A percentile compares a stretch with the other conserved stretches of the same genome.
These are phyloP conservation scores for Theileria orientalis DNA, from an alignment of 169 alveolate species.

Conservation along the genomic window DNA sequence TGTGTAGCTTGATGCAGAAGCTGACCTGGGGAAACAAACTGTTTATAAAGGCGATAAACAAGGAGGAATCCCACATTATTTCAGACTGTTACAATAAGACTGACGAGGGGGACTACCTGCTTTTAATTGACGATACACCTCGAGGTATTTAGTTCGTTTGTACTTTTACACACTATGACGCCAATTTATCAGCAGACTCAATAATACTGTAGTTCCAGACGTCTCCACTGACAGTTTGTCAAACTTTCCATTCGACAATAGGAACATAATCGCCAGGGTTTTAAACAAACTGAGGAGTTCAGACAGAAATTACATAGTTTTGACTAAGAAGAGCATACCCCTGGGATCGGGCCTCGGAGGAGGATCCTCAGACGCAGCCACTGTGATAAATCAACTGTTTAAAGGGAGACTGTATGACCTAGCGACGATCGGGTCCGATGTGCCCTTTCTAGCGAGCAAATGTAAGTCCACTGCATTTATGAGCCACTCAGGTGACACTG, in stretches of 20 bases:
- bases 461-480: constrained; percentile 9
- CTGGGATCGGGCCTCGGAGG: constrained; percentile 79
- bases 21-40: constrained; percentile 59
- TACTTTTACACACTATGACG: too few relatives aligned
- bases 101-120: constrained; percentile 43
- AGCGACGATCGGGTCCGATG: constrained; percentile 68
- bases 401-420: constrained; percentile 16
- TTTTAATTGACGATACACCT: constrained; percentile 41
- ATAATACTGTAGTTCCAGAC: neutral
- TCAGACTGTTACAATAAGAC: constrained; percentile 31
- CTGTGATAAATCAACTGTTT: constrained; percentile 46
- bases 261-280: constrained; percentile 49
- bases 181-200: too few relatives aligned
- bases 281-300: constrained; percentile 26
- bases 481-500: constrained; percentile 14
- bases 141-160: neutral
- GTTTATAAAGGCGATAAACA: constrained; percentile 15
- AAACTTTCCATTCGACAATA: constrained; percentile 52
- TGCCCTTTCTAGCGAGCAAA: constrained; percentile 53
- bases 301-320: constrained; percentile 59
- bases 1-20: constrained; percentile 55
- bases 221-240: neutral
- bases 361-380: constrained; percentile 76
- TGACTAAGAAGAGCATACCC: constrained; percentile 61
- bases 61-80: constrained; percentile 25